A percentile compares a stretch with the other conserved stretches of the same genome.
phyloP scores from a whole-genome alignment of 768 basidiomycete species.

The Amanita rubescens region DNA sequence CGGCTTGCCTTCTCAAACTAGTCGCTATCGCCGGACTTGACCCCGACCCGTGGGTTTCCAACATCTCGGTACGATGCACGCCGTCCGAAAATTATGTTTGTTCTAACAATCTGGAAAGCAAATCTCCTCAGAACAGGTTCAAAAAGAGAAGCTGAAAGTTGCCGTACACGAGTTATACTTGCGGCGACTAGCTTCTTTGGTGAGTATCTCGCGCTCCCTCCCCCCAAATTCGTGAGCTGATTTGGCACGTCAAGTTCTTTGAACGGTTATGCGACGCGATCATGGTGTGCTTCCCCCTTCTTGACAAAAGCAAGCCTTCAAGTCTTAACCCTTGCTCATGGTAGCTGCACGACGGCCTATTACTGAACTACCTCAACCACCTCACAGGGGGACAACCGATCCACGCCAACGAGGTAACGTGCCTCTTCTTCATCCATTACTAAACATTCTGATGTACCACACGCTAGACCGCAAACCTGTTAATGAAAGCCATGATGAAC shows the following conservation, averaged over 20 bases:
- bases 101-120: not conserved
- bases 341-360: conserved; percentile 3
- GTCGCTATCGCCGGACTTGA: not conserved
- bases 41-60: not conserved
- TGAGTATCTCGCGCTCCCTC: not conserved
- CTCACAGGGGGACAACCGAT: not conserved
- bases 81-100: not conserved
- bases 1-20: not conserved
- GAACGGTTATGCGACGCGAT: conserved; percentile 6
- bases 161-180: not conserved
- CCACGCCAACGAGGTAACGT: conserved; percentile 4
- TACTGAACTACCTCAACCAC: not conserved
- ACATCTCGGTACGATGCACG: not conserved
- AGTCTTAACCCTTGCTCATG: not conserved
- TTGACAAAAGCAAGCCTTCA: not conserved
- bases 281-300: not conserved
- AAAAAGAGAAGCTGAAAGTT: not conserved
- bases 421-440: not conserved
- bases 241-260: not conserved
- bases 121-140: not conserved
- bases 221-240: not conserved
- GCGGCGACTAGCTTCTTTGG: not conserved
- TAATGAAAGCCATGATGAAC: not conserved
- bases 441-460: too few relatives aligned
- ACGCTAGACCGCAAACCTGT: not conserved